Percentiles rank a stretch among this genome's conserved stretches.
Conservation (phyloP, 768 basidiomycete species). For the Amanita thiersii region DNA sequence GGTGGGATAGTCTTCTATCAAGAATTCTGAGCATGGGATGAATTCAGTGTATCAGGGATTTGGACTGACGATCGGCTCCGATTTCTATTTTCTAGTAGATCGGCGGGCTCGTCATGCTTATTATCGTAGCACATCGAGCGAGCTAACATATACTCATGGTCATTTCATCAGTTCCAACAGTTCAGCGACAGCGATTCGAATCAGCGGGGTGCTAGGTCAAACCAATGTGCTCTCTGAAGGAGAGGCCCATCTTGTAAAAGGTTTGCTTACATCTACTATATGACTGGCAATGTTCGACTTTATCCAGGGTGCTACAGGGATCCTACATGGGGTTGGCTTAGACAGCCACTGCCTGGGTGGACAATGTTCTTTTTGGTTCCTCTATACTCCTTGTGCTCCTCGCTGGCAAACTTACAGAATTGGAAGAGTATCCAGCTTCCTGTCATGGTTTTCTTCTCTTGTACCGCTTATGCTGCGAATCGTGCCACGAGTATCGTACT, state of each 20-base stretch:
- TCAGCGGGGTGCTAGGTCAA: constrained; percentile 40
- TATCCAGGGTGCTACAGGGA: constrained; percentile 79
- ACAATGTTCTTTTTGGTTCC: constrained; percentile 72
- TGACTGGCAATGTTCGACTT: too few species aligned
- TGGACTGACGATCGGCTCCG: constrained; percentile 77
- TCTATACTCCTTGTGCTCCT: constrained; percentile 63
- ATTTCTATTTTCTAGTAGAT: constrained; percentile 69
- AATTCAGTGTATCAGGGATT: constrained; percentile 48
- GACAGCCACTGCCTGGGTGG: constrained; percentile 78
- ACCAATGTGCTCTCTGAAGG: constrained; percentile 25
- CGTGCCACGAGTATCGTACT: constrained; percentile 51
- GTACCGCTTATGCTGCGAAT: constrained; percentile 66
- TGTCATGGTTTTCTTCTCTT: constrained; percentile 75
- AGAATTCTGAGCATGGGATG: constrained; percentile 1
- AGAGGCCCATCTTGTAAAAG: constrained; percentile 40
- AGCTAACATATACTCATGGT: constrained; percentile 45
- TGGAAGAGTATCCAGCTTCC: constrained; percentile 62
- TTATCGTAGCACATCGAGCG: constrained; percentile 35
- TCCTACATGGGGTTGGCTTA: constrained; percentile 68
- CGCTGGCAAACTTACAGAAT: constrained; percentile 70
- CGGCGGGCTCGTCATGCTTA: constrained; percentile 43
- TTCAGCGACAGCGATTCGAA: constrained; percentile 23
- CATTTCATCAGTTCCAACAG: constrained; percentile 42
- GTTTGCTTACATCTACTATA: constrained; percentile 16
- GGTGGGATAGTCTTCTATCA: constrained; percentile 33